These are phyloP conservation scores for Hypocrella siamensis DNA, from an alignment of 2,329 filamentous ascomycete species.

Conservation along the genomic window DNA sequence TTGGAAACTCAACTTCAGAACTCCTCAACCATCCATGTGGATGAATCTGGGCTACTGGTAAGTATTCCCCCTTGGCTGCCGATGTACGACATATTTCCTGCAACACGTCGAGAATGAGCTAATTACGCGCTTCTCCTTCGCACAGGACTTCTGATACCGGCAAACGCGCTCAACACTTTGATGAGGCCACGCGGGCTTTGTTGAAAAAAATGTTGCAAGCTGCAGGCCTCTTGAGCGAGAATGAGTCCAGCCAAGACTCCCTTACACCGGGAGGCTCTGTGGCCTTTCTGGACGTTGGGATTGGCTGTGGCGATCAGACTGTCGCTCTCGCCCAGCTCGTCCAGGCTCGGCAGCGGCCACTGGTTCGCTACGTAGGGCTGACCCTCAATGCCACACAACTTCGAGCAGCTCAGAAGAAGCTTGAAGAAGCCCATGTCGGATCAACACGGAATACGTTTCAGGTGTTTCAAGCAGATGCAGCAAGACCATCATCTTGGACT, in stretches of 20 bases:
- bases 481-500: conserved; percentile 26
- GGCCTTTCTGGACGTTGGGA: conserved; percentile 25
- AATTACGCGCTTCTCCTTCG: not conserved
- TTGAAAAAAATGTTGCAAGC: conserved; percentile 28
- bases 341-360: not conserved
- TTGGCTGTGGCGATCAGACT: not conserved
- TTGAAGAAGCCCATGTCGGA: not conserved
- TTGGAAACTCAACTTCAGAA: conserved; percentile 35
- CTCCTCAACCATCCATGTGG: conserved; percentile 37
- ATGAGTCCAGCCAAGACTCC: not conserved
- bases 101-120: too few species aligned
- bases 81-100: too few species aligned
- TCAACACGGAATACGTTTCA: conserved; percentile 8
- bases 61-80: too few species aligned
- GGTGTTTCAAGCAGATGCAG: conserved; percentile 34
- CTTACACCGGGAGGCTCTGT: conserved; percentile 5
- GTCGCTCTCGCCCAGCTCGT: not conserved
- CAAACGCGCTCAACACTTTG: conserved; percentile 18
- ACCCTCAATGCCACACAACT: not conserved
- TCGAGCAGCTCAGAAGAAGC: not conserved
- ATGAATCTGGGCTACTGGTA: conserved; percentile 50
- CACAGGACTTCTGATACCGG: conserved; percentile 15
- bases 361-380: not conserved
- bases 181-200: conserved; percentile 31
- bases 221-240: conserved; percentile 20